Evolutionary conservation across 805 yeast species (phyloP).

Genomic region (Wickerhamomyces kurtzmanii): DNA sequence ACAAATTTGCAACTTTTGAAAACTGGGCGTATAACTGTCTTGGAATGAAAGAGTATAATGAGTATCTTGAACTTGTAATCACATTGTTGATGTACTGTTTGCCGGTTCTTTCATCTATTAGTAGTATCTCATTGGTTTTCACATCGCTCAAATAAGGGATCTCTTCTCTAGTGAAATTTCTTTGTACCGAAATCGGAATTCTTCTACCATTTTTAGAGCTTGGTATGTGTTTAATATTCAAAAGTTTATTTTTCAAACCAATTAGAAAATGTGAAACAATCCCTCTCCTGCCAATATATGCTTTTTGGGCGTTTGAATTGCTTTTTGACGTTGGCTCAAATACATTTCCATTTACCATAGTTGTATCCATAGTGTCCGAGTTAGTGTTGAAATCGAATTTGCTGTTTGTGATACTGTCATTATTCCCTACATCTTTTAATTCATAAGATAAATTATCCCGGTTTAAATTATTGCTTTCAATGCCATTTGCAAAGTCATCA

Average conservation of each 20-base stretch:
- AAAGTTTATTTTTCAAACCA: constrained; percentile 22
- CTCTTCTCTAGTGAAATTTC: constrained; percentile 19
- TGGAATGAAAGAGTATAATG: constrained; percentile 73
- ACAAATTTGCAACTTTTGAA: constrained; percentile 85
- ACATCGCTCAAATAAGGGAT: constrained; percentile 18
- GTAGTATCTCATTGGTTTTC: constrained; percentile 12
- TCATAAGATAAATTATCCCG: no score
- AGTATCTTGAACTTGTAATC: constrained; percentile 83
- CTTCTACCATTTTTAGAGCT: constrained; percentile 63
- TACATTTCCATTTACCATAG: background rate
- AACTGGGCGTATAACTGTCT: constrained; percentile 86
- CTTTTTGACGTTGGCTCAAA: constrained; percentile 1
- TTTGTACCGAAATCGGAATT: constrained; percentile 53
- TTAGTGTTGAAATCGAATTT: no score
- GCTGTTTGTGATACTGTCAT: no score
- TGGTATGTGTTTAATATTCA: constrained; percentile 36
- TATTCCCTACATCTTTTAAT: no score
- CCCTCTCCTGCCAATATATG: constrained; percentile 16
- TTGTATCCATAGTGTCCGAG: no score
- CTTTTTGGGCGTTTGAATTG: constrained; percentile 1
- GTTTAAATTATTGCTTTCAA: background rate
- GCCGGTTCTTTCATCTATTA: constrained; percentile 63
- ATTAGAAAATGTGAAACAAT: constrained; percentile 7
- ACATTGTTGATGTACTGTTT: constrained; percentile 54
- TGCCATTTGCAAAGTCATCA: constrained; percentile 1